Evolutionary conservation across 2,329 filamentous ascomycete genomes (phyloP).

Genomic region (Akanthomyces muscarius): DNA sequence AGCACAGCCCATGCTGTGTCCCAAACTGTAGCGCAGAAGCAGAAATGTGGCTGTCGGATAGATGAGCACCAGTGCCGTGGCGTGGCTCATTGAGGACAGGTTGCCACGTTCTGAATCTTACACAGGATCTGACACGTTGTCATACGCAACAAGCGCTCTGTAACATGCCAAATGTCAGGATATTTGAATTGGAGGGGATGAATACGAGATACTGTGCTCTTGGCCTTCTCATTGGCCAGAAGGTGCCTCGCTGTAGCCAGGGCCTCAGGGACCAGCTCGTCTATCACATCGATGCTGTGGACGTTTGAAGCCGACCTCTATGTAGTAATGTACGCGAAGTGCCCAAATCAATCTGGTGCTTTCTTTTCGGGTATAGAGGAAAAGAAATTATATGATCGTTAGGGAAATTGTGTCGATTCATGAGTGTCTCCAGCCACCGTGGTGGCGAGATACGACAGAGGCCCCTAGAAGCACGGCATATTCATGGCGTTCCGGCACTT

Average conservation of each 20-base stretch:
- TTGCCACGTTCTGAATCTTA: constrained; percentile 4
- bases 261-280: not conserved
- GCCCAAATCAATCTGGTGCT: too few species aligned
- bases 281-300: not conserved
- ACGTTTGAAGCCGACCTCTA: too few species aligned
- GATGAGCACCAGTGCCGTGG: not conserved
- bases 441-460: not conserved
- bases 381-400: not conserved
- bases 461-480: not conserved
- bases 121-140: constrained; percentile 3
- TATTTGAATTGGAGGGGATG: not conserved
- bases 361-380: too few species aligned
- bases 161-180: constrained; percentile 3
- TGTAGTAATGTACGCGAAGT: too few species aligned
- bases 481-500: not conserved
- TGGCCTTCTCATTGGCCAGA: not conserved
- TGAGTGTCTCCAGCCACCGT: not conserved
- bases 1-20: not conserved
- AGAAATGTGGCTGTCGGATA: not conserved
- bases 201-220: not conserved
- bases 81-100: not conserved
- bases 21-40: not conserved
- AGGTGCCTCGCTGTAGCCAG: not conserved
- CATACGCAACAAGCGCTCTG: constrained; percentile 1
- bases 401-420: not conserved